phyloP scores from a whole-genome alignment of 371 early-diverging fungal species.

The Sporodiniella umbellata region DNA sequence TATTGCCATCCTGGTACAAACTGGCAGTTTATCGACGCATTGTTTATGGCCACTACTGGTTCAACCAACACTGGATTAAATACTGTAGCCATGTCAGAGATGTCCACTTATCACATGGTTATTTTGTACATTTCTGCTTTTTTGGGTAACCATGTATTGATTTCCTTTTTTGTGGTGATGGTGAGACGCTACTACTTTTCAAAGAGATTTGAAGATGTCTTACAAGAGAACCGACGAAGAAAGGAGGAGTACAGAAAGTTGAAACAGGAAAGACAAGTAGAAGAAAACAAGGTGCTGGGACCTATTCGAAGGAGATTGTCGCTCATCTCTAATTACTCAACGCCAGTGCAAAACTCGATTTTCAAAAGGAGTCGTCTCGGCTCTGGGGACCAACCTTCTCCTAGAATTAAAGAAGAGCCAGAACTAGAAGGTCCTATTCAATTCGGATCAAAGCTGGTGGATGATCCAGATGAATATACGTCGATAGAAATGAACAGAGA shows the following conservation, averaged over 20 bases:
- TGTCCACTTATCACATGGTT: constrained; percentile 30
- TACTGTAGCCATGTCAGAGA: constrained; percentile 30
- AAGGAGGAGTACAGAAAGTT: constrained; percentile 21
- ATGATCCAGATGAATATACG: constrained; percentile 1
- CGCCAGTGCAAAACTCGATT: constrained; percentile 6
- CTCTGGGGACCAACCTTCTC: background rate
- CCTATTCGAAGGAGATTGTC: constrained; percentile 28
- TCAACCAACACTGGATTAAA: constrained; percentile 36
- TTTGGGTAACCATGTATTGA: constrained; percentile 27
- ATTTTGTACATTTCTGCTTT: constrained; percentile 24
- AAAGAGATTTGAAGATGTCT: constrained; percentile 31
- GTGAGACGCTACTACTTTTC: constrained; percentile 37
- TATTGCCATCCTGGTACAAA: constrained; percentile 30
- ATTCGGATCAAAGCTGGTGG: background rate
- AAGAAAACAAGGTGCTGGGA: constrained; percentile 7
- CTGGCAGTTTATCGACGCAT: constrained; percentile 30
- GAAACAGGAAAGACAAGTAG: constrained; percentile 4
- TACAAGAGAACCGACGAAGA: constrained; percentile 24
- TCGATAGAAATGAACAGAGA: constrained; percentile 8
- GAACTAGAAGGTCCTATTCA: background rate
- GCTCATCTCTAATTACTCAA: constrained; percentile 22
- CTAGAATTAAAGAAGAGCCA: constrained; percentile 6
- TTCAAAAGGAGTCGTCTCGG: background rate
- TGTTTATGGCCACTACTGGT: constrained; percentile 35
- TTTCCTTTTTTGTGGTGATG: constrained; percentile 32